Conservation (phyloP, 2,329 filamentous ascomycete species). For the Ascocoryne sarcoides region DNA sequence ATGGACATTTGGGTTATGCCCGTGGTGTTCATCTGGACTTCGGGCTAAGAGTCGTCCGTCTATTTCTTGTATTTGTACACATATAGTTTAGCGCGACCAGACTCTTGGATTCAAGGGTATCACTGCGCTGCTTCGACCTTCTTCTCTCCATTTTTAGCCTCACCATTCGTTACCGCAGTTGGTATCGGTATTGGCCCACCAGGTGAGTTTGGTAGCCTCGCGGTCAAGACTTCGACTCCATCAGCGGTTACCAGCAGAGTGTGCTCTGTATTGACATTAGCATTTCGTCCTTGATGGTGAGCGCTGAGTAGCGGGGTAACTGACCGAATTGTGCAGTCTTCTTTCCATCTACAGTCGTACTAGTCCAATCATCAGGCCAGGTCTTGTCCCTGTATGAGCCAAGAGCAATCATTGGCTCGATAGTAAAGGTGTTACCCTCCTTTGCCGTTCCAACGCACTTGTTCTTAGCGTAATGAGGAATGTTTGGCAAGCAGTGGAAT, state of each 20-base stretch:
- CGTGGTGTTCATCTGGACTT: neutral
- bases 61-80: neutral
- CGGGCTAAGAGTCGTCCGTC: neutral
- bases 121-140: conserved; percentile 8
- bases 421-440: conserved; percentile 96
- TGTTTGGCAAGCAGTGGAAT: conserved; percentile 89
- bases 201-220: conserved; percentile 52
- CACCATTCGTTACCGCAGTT: conserved; percentile 1
- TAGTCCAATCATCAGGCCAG: conserved; percentile 99
- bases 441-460: conserved; percentile 93
- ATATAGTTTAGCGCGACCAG: neutral
- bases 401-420: conserved; percentile 95
- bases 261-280: conserved; percentile 48
- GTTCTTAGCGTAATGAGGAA: conserved; percentile 97
- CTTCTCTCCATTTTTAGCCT: conserved; percentile 14
- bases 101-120: conserved; percentile 8
- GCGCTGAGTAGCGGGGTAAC: conserved; percentile 23
- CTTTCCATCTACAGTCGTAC: conserved; percentile 82
- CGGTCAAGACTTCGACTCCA: conserved; percentile 74
- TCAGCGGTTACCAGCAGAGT: conserved; percentile 76
- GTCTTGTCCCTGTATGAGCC: conserved; percentile 88
- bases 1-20: neutral
- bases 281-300: conserved; percentile 11
- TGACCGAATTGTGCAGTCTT: conserved; percentile 85
- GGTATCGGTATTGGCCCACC: conserved; percentile 58